These are phyloP conservation scores for Saururus chinensis DNA, from an alignment of 164 flowering plant species.

Conservation along the genomic window DNA sequence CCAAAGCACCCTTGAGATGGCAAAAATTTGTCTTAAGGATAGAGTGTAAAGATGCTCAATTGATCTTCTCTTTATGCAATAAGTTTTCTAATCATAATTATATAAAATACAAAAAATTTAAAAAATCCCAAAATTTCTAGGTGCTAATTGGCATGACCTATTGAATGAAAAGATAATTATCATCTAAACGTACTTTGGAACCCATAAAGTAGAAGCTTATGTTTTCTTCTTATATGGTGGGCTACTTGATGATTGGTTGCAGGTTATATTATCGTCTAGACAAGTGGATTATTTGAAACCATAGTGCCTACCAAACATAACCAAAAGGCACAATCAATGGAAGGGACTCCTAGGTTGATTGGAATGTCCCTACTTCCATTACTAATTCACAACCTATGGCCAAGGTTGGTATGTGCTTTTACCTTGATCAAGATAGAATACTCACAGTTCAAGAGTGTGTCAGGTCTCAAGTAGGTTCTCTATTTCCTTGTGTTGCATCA, in stretches of 20 bases:
- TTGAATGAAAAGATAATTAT: constrained; percentile 69
- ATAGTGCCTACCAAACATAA: constrained; percentile 90
- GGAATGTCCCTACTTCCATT: constrained; percentile 78
- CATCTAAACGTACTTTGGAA: neutral
- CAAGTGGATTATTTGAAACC: constrained; percentile 81
- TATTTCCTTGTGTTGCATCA: neutral
- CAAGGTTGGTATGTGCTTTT: constrained; percentile 93
- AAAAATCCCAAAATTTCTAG: constrained; percentile 74
- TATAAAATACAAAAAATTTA: no score
- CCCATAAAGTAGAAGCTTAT: neutral
- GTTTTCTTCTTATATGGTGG: neutral
- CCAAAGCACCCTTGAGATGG: no score
- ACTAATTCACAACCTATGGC: constrained; percentile 98
- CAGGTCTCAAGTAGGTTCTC: constrained; percentile 65
- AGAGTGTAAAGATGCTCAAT: no score
- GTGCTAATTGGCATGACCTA: constrained; percentile 89
- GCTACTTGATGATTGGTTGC: constrained; percentile 2
- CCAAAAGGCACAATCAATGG: constrained; percentile 86
- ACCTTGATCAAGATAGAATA: constrained; percentile 89
- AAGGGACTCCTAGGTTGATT: constrained; percentile 87
- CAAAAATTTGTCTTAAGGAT: no score
- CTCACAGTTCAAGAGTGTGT: constrained; percentile 94
- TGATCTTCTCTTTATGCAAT: no score
- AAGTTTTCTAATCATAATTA: no score
- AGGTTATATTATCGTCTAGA: constrained; percentile 69